These are phyloP conservation scores for Gossypium sturtianum DNA, from an alignment of 345 rosid species.

Conservation along the genomic window DNA sequence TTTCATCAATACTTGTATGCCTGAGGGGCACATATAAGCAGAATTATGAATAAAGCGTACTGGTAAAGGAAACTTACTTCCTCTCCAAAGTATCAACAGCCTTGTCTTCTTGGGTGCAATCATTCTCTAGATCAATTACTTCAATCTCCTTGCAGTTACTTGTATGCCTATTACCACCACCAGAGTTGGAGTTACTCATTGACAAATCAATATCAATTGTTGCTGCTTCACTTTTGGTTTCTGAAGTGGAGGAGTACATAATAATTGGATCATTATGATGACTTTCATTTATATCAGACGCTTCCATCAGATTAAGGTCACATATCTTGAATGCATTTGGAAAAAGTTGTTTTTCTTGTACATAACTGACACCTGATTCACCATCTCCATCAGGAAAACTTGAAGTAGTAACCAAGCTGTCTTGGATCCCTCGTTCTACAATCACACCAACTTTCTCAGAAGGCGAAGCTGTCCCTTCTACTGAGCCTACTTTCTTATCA, in stretches of 20 bases:
- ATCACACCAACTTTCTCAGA: constrained; percentile 21
- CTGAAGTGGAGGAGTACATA: constrained; percentile 29
- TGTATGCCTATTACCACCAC: constrained; percentile 39
- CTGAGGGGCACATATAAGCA: background rate
- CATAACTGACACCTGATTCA: constrained; percentile 34
- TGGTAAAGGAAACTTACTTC: constrained; percentile 43
- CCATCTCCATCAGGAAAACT: constrained; percentile 24
- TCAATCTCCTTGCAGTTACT: constrained; percentile 64
- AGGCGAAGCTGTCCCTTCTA: constrained; percentile 27
- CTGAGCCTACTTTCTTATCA: constrained; percentile 23
- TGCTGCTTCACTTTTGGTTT: constrained; percentile 40
- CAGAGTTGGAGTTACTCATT: constrained; percentile 57
- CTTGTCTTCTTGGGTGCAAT: constrained; percentile 52
- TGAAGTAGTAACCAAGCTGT: constrained; percentile 25
- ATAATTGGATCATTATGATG: constrained; percentile 36
- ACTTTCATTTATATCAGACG: constrained; percentile 51
- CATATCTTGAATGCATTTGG: constrained; percentile 84
- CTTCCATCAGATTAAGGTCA: constrained; percentile 84
- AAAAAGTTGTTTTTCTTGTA: constrained; percentile 72
- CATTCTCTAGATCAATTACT: constrained; percentile 86
- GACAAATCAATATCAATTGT: constrained; percentile 71
- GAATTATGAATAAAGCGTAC: constrained; percentile 6
- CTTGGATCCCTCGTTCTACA: constrained; percentile 27
- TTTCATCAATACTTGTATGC: background rate
- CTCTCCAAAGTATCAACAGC: constrained; percentile 40